These are phyloP conservation scores for Ehretia macrophylla DNA, from an alignment of 257 asterid species.

Conservation along the genomic window DNA sequence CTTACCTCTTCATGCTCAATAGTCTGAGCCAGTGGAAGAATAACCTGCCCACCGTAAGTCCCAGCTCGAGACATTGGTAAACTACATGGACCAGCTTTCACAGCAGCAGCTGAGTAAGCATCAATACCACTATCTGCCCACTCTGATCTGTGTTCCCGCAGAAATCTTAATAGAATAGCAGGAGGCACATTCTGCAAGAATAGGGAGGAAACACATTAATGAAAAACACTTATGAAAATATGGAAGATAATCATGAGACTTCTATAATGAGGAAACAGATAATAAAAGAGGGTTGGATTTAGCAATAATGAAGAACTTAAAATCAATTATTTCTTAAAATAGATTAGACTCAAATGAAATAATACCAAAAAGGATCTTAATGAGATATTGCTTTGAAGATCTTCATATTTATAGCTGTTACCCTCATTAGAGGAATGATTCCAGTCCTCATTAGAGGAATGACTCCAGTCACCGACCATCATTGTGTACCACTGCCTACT, in stretches of 20 bases:
- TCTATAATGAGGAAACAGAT: too few relatives aligned
- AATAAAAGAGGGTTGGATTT: too few relatives aligned
- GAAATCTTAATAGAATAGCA: slow-evolving; percentile 74
- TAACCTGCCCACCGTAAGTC: slow-evolving; percentile 84
- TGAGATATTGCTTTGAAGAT: too few relatives aligned
- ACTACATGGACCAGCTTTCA: slow-evolving; percentile 70
- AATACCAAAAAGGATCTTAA: too few relatives aligned
- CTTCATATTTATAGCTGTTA: too few relatives aligned
- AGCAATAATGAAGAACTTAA: too few relatives aligned
- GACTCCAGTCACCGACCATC: too few relatives aligned
- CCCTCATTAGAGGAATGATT: too few relatives aligned
- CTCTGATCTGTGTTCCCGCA: slow-evolving; percentile 93
- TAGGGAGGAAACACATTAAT: background rate
- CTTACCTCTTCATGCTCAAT: slow-evolving; percentile 95
- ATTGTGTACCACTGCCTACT: too few relatives aligned
- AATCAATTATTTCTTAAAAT: too few relatives aligned
- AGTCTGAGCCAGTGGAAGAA: slow-evolving; percentile 94
- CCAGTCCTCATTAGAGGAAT: too few relatives aligned
- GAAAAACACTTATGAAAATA: background rate
- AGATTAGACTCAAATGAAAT: too few relatives aligned
- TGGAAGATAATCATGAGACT: background rate
- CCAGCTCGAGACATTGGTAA: slow-evolving; percentile 74
- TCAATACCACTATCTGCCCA: slow-evolving; percentile 89
- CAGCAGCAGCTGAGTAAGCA: slow-evolving; percentile 75
- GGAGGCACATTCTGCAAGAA: slow-evolving; percentile 79